Conservation (phyloP, 345 rosid genomes). For the Heritiera fomes region DNA sequence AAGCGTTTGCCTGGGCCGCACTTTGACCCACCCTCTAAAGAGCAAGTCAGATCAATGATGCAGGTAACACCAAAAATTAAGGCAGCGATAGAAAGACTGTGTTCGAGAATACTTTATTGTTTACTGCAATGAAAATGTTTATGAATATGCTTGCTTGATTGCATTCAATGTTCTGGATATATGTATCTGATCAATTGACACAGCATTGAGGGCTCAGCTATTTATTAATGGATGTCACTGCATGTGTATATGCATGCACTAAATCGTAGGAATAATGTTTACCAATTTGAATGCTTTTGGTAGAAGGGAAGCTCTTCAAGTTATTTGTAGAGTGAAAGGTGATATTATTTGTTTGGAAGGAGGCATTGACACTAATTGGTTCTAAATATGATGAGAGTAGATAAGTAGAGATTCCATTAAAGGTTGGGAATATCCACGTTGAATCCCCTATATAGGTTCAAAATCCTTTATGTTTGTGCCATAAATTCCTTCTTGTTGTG, state of each 20-base stretch:
- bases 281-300: not conserved
- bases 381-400: not conserved
- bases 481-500: not conserved
- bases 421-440: not conserved
- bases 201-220: not conserved
- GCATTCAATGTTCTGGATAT: not conserved
- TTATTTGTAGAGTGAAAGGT: not conserved
- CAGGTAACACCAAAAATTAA: conserved; percentile 40
- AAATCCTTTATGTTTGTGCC: not conserved
- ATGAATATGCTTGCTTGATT: not conserved
- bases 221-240: not conserved
- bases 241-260: not conserved
- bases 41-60: conserved; percentile 55
- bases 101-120: not conserved
- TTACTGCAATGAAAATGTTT: not conserved
- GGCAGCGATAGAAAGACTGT: not conserved
- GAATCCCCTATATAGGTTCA: not conserved
- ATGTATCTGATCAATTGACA: not conserved
- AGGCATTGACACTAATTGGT: not conserved
- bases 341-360: not conserved
- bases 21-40: conserved; percentile 90
- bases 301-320: not conserved
- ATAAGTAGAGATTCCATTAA: not conserved
- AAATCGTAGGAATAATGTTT: too few relatives aligned
- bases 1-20: conserved; percentile 94